A percentile compares a stretch with the other conserved stretches of the same genome.
Evolutionary conservation across 2,329 filamentous ascomycete species (phyloP).

Genomic region (Hymenoscyphus albidus): DNA sequence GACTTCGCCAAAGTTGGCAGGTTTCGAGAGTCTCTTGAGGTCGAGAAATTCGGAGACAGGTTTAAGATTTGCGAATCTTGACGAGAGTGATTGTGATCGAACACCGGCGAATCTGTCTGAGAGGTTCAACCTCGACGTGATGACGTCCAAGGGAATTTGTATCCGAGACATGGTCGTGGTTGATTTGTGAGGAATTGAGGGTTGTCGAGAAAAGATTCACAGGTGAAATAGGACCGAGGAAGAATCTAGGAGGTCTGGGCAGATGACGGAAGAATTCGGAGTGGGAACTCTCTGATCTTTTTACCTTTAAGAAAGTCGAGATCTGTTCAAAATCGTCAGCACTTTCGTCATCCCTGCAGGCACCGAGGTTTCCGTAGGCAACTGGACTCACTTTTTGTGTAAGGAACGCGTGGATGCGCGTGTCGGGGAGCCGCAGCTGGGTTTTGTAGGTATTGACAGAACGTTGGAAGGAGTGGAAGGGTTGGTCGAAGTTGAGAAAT

Average conservation of each 20-base stretch:
- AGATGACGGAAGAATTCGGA: background rate
- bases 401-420: slow-evolving; percentile 3
- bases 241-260: slow-evolving; percentile 2
- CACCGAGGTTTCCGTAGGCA: slow-evolving; percentile 11
- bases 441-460: slow-evolving; percentile 5
- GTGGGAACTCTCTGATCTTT: slow-evolving; percentile 7
- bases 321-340: slow-evolving; percentile 30
- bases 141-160: slow-evolving; percentile 84
- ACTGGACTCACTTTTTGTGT: slow-evolving; percentile 1
- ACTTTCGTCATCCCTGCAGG: slow-evolving; percentile 18
- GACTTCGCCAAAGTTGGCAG: slow-evolving; percentile 81
- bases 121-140: slow-evolving; percentile 88
- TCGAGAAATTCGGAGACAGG: slow-evolving; percentile 93
- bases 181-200: background rate
- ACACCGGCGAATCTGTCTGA: slow-evolving; percentile 80
- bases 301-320: slow-evolving; percentile 19
- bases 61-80: slow-evolving; percentile 87
- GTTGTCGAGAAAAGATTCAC: background rate
- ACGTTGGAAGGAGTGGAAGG: background rate
- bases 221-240: background rate
- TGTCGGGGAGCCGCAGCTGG: background rate
- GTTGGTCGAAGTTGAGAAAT: background rate
- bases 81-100: slow-evolving; percentile 71
- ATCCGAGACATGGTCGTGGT: slow-evolving; percentile 69
- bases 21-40: slow-evolving; percentile 92